Conservation (phyloP, 148 eudicot genomes). For the Mesembryanthemum crystallinum region DNA sequence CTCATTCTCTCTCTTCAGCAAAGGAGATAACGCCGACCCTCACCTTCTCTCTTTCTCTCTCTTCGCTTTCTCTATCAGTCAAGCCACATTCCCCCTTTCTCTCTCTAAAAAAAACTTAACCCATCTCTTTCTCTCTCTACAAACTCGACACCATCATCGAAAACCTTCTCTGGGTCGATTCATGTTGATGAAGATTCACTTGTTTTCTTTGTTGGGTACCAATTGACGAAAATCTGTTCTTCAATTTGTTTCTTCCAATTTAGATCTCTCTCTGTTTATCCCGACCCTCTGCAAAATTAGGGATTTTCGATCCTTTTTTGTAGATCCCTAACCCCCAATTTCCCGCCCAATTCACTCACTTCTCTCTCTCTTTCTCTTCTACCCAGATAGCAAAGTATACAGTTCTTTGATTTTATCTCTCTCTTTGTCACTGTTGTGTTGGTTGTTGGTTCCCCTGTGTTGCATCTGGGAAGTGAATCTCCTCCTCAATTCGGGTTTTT, state of each 20-base stretch:
- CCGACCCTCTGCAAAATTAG: too few species aligned
- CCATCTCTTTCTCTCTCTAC: neutral
- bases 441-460: conserved; percentile 16
- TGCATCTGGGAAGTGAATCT: conserved; percentile 6
- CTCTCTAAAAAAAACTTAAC: conserved; percentile 16
- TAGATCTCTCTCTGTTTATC: conserved; percentile 23
- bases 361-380: neutral
- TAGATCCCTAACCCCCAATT: conserved; percentile 25
- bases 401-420: too few species aligned
- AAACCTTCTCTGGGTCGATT: too few species aligned
- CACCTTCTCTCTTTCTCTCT: conserved; percentile 17
- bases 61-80: conserved; percentile 27
- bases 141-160: neutral
- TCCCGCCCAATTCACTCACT: conserved; percentile 31
- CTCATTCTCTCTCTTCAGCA: neutral
- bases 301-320: neutral
- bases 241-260: neutral
- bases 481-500: neutral
- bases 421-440: too few species aligned
- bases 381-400: too few species aligned
- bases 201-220: neutral
- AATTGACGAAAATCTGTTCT: too few species aligned
- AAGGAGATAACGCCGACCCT: conserved; percentile 27
- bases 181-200: neutral
- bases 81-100: conserved; percentile 34